Conservation (phyloP, 768 basidiomycete species). For the Terana coerulea region DNA sequence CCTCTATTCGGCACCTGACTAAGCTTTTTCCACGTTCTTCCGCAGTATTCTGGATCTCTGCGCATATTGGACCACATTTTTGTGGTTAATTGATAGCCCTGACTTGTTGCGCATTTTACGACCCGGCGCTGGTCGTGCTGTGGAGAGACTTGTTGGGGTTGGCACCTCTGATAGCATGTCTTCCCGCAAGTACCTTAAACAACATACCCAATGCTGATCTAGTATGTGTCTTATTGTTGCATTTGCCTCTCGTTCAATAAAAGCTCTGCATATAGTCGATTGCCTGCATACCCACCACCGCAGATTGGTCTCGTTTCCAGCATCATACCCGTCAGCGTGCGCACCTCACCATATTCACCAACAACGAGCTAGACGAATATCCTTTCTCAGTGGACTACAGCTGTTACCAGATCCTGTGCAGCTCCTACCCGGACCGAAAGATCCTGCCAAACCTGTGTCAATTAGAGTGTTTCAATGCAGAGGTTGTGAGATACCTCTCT, state of each 20-base stretch:
- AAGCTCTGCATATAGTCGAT: not conserved
- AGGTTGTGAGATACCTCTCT: not conserved
- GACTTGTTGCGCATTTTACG: conserved; percentile 61
- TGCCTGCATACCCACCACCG: not conserved
- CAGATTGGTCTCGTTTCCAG: not conserved
- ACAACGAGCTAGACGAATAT: not conserved
- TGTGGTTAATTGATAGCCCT: conserved; percentile 46
- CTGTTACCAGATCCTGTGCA: not conserved
- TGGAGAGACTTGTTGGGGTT: conserved; percentile 74
- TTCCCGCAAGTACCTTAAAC: not conserved
- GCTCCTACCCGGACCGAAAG: not conserved
- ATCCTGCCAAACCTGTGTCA: not conserved
- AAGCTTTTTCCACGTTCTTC: too few species aligned
- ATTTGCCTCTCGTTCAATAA: not conserved
- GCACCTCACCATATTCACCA: not conserved
- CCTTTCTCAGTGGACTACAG: not conserved
- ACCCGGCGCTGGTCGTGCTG: conserved; percentile 59
- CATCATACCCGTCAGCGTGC: not conserved
- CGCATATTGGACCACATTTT: too few species aligned
- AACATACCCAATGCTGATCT: not conserved
- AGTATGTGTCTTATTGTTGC: not conserved
- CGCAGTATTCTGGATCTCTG: too few species aligned
- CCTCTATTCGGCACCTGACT: too few species aligned
- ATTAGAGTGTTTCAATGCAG: not conserved
- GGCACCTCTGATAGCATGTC: conserved; percentile 51